A percentile compares a stretch with the other conserved stretches of the same genome.
Conservation (phyloP, 192 early-diverging fungal genomes). For the Diversispora eburnea region DNA sequence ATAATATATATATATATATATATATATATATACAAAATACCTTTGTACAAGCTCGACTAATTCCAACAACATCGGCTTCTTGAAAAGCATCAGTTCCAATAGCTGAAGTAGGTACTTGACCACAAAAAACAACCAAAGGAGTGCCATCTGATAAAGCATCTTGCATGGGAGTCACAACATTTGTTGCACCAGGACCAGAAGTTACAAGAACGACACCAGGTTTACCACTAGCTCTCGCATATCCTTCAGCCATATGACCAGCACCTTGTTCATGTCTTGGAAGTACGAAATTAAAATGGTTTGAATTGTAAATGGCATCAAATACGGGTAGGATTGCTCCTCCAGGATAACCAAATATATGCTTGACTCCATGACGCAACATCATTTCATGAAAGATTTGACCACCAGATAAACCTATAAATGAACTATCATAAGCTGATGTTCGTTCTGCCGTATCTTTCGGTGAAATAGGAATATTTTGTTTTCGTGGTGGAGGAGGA, state of each 20-base stretch:
- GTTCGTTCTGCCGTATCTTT: neutral
- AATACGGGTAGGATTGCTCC: slow-evolving; percentile 98
- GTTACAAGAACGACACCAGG: slow-evolving; percentile 79
- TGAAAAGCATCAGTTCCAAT: slow-evolving; percentile 98
- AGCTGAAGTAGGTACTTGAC: slow-evolving; percentile 87
- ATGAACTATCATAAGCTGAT: slow-evolving; percentile 68
- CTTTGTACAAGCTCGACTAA: slow-evolving; percentile 94
- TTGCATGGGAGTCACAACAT: slow-evolving; percentile 96
- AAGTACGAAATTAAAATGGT: slow-evolving; percentile 94
- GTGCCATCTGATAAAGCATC: slow-evolving; percentile 94
- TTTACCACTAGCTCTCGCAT: slow-evolving; percentile 85
- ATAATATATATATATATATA: no score
- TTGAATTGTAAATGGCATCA: slow-evolving; percentile 95
- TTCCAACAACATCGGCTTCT: slow-evolving; percentile 96
- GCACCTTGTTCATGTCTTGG: slow-evolving; percentile 98
- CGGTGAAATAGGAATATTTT: neutral
- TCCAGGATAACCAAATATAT: slow-evolving; percentile 97
- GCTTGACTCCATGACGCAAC: slow-evolving; percentile 87
- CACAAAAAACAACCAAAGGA: slow-evolving; percentile 93
- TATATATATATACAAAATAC: slow-evolving; percentile 7
- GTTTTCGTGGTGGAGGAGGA: neutral
- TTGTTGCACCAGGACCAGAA: slow-evolving; percentile 96
- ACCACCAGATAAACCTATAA: slow-evolving; percentile 95
- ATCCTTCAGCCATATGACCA: slow-evolving; percentile 98
- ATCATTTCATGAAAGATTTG: slow-evolving; percentile 99